These are phyloP conservation scores for Zygoascus bituminiphila DNA, from an alignment of 805 yeast genomes.

Conservation along the genomic window DNA sequence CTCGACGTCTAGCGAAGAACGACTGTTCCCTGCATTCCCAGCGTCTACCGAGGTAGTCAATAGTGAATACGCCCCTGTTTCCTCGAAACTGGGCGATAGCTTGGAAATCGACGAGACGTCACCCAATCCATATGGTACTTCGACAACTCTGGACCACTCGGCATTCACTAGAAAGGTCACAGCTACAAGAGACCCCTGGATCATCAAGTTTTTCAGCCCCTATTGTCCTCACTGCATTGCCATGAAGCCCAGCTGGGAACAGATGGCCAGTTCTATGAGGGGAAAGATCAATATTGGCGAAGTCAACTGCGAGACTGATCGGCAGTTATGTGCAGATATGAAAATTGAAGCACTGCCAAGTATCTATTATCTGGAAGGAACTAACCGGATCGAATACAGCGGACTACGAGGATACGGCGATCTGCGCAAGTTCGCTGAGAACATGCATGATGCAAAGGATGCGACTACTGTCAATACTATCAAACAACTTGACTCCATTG, in stretches of 20 bases:
- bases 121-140: conserved; percentile 30
- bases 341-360: conserved; percentile 23
- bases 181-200: conserved; percentile 29
- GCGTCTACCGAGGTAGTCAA: conserved; percentile 7
- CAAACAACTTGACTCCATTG: conserved; percentile 19
- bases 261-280: conserved; percentile 26
- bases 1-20: not conserved
- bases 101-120: conserved; percentile 1
- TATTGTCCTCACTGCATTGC: conserved; percentile 33
- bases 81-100: not conserved
- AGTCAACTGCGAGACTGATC: conserved; percentile 32
- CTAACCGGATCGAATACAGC: conserved; percentile 22
- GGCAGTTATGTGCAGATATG: conserved; percentile 27
- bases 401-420: conserved; percentile 29
- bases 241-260: conserved; percentile 31
- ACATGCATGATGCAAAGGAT: conserved; percentile 24
- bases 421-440: conserved; percentile 28
- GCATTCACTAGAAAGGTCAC: conserved; percentile 25
- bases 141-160: conserved; percentile 23
- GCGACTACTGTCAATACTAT: conserved; percentile 22
- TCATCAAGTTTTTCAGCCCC: conserved; percentile 35
- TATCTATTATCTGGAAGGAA: conserved; percentile 22
- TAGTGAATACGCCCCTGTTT: conserved; percentile 8
- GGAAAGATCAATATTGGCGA: conserved; percentile 33
- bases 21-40: conserved; percentile 8